Percentiles rank a stretch among this genome's conserved stretches.
phyloP scores from a whole-genome alignment of 2,329 filamentous ascomycete genomes.

The Stagonosporopsis rhizophila region DNA sequence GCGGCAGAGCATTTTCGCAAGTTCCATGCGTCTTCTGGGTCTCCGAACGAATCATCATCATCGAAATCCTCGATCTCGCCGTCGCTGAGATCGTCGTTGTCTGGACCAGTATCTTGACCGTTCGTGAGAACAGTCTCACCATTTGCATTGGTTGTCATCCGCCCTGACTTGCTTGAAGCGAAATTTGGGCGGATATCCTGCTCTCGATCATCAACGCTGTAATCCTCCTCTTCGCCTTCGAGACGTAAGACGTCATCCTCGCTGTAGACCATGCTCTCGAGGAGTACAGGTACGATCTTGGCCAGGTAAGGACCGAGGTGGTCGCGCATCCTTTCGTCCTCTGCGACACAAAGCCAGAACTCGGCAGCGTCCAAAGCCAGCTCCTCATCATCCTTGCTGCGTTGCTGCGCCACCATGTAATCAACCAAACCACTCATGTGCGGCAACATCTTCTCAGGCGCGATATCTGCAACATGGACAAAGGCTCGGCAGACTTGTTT shows the following conservation, averaged over 20 bases:
- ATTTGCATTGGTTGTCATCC: conserved; percentile 61
- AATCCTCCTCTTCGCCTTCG: conserved; percentile 80
- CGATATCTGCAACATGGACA: conserved; percentile 87
- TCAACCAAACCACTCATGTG: conserved; percentile 88
- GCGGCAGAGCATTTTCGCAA: conserved; percentile 96
- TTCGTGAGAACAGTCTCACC: conserved; percentile 49
- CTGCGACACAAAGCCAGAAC: conserved; percentile 94
- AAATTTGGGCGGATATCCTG: conserved; percentile 94
- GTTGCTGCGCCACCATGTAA: conserved; percentile 91
- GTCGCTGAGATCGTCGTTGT: conserved; percentile 76
- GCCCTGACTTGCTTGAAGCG: conserved; percentile 72
- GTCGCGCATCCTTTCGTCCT: conserved; percentile 80
- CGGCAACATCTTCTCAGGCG: conserved; percentile 87
- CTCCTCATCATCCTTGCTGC: conserved; percentile 80
- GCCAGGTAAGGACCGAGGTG: conserved; percentile 77
- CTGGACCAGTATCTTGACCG: conserved; percentile 56
- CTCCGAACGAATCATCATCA: conserved; percentile 73
- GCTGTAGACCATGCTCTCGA: conserved; percentile 95
- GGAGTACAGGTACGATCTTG: conserved; percentile 86
- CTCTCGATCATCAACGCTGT: conserved; percentile 85
- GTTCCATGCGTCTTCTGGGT: conserved; percentile 93
- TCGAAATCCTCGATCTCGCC: conserved; percentile 80
- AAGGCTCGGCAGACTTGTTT: conserved; percentile 94
- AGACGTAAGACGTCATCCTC: conserved; percentile 89
- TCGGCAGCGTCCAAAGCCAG: conserved; percentile 93